Base-by-base conservation (phyloP, 1,284 basidiomycete species). In the Irpex sp. region DNA sequence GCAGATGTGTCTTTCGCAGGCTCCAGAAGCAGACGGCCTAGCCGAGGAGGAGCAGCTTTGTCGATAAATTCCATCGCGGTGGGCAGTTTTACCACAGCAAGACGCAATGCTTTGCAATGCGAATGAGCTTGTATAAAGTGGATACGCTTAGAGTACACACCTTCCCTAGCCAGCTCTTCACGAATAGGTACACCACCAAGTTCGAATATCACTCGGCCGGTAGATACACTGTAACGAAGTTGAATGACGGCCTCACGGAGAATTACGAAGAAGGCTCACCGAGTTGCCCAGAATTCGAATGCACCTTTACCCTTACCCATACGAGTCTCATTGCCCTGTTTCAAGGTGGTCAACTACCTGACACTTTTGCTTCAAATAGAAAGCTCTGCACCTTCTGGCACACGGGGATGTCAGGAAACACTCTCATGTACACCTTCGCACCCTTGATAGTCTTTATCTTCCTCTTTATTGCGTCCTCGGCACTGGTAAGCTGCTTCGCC, bases 231-330 rank as follows among this genome's bases (percentile, higher is more conserved):
- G 71, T 15, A 62, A 5, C 57, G 6, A 34, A 58, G 48, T 67
- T 40, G 62, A 3, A 48, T 7, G 6, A 58, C 37, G 49, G 34
- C 11, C 38, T 8, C 56, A 51, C 57, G 36, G 0, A 26, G 47
- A 36, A 19, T n/a, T 47, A 13, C 11, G n/a, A 47, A 52, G 51
- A 34, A 9, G 17, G 78, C 85, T 65, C 72, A 94, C 93, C 93
- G 86, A 65, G 93, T 95, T 40, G 96, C 94, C 97, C 97, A 98
- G 76, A 86, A 98, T 75, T 98, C 97, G 72, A 98, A 99, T 0
- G 92, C 87, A 57, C 97, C 97, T 77, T 99, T 99, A 64, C 97
- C 97, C 78, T 98, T 98, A 56, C 97, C 97, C 97, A 99, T 99
- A 86, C 97, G 92, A 5, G 96, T 97, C 77, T 99, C 97, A 73